Evolutionary conservation across 106 monocot genomes (phyloP), one percentile per base, ranked within the genome.

Genomic region (Platanthera zijinensis): DNA sequence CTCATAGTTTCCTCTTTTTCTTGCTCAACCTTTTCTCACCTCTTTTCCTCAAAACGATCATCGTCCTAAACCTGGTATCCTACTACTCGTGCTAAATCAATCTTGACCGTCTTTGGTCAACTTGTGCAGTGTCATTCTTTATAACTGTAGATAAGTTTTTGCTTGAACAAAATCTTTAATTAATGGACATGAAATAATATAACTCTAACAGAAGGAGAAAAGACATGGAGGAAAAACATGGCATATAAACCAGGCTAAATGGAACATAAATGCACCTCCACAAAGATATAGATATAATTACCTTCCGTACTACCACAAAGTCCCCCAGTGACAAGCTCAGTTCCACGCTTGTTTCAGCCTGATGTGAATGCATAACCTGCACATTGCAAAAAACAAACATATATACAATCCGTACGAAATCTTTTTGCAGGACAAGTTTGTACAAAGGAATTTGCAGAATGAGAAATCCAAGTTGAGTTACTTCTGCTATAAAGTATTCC

Each of bases 401-500:
- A 69, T 10, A 47, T 59, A 59, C n/a, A 59, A 18, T 59, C 19
- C 59, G 7, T 17, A 70, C 13, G 47, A 70, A 70, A 11, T 47
- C 5, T 18, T 59, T 7, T 59, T 7, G 19, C 59, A 5, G 19
- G 59, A 59, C 59, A 59, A 21, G 6, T 59, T 59, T 59, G 15
- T 15, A 21, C 8, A 5, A 48, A 48, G 12, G 52, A 50, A 10
- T 69, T 32, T 47, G 25, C n/a, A 64, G 39, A n/a, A 52, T 2
- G 0, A 25, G 15, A 76, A 64, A 66, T 59, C 59, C 8, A 59
- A 59, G 21, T 59, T 21, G 18, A 73, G 57, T 57, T 73, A 97
- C 96, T 89, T 93, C 96, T 82, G 83, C 96, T 77, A 97, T 72
- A 73, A 93, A 93, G 87, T 89, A 97, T 25, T 82, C 91, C 67